These are phyloP conservation scores for Cryomyces minteri DNA, from an alignment of 495 filamentous ascomycete genomes.

Conservation along the genomic window DNA sequence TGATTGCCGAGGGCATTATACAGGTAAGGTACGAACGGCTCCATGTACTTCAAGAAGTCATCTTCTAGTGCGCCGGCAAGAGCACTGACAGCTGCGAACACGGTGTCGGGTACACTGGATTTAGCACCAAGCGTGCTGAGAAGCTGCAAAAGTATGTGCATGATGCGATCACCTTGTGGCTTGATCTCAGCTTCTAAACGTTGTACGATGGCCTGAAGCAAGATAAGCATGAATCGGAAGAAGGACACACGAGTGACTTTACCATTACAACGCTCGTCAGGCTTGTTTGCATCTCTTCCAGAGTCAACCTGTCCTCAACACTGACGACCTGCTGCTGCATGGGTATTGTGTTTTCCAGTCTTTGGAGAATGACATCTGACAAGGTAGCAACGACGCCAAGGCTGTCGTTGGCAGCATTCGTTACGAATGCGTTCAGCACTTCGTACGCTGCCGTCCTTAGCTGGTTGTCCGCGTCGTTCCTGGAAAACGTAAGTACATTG, in stretches of 20 bases:
- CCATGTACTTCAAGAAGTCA: constrained; percentile 93
- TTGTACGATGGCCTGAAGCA: constrained; percentile 53
- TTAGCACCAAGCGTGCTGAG: constrained; percentile 61
- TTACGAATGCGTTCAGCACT: constrained; percentile 84
- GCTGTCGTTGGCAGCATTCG: constrained; percentile 73
- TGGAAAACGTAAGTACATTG: constrained; percentile 13
- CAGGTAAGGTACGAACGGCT: constrained; percentile 73
- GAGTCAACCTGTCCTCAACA: constrained; percentile 80
- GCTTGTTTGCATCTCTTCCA: constrained; percentile 97
- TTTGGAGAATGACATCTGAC: constrained; percentile 68
- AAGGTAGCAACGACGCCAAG: constrained; percentile 61
- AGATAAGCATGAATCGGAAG: background rate
- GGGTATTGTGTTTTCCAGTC: constrained; percentile 77
- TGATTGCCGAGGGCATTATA: constrained; percentile 88
- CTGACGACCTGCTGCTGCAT: constrained; percentile 89
- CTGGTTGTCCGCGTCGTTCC: constrained; percentile 65
- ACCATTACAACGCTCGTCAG: constrained; percentile 70
- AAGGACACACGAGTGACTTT: constrained; percentile 5
- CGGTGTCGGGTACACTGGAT: constrained; percentile 83
- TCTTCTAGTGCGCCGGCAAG: constrained; percentile 77
- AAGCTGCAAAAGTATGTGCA: constrained; percentile 69
- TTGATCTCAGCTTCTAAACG: constrained; percentile 80
- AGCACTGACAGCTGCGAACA: constrained; percentile 77
- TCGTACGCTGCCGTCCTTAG: constrained; percentile 98
- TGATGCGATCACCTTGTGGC: constrained; percentile 83